Percentiles rank a stretch among this genome's conserved stretches.
phyloP scores from a whole-genome alignment of 2,329 filamentous ascomycete species.

The Dactylellina sp. region DNA sequence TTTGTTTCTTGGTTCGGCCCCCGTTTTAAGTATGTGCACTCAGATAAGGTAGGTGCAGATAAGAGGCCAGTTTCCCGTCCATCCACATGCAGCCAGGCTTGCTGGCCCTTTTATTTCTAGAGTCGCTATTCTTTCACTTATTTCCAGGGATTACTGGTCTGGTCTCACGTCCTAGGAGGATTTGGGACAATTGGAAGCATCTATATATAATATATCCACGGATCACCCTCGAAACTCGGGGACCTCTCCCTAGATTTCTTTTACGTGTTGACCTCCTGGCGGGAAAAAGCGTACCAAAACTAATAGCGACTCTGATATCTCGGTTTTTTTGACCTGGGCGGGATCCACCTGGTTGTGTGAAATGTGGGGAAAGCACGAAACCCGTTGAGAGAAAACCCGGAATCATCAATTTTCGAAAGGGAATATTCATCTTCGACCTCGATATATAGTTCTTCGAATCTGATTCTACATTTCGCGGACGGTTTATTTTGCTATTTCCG shows the following conservation, averaged over 20 bases:
- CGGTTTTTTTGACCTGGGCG: background rate
- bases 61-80: conserved; percentile 13
- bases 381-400: background rate
- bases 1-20: background rate
- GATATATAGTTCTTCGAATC: background rate
- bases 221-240: conserved; percentile 1
- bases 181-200: background rate
- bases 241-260: background rate
- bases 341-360: background rate
- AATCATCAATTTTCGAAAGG: background rate
- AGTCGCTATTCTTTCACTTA: background rate
- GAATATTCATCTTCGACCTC: background rate
- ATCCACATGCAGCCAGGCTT: background rate
- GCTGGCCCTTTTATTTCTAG: background rate
- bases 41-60: conserved; percentile 53
- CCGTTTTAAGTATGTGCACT: conserved; percentile 6
- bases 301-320: background rate
- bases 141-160: background rate
- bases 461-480: background rate
- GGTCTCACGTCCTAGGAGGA: background rate
- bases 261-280: background rate
- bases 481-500: background rate
- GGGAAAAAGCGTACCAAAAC: background rate
- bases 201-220: conserved; percentile 5
- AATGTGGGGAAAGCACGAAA: background rate